Evolutionary conservation across 768 basidiomycete genomes (phyloP).

Genomic region (Trametes cingulata): DNA sequence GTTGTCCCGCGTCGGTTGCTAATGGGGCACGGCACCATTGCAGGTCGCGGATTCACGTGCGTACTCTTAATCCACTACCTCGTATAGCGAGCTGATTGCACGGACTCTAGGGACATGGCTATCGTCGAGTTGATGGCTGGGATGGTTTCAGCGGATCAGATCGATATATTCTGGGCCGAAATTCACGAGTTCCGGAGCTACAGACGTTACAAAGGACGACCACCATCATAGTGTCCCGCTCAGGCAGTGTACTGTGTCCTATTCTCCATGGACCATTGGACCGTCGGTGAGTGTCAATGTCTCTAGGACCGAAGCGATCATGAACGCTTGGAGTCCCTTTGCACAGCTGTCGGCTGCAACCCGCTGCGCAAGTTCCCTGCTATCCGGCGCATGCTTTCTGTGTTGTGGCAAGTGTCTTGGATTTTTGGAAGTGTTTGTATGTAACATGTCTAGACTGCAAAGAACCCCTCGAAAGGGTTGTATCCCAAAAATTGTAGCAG

Average conservation of each 20-base stretch:
- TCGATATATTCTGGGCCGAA: slow-evolving; percentile 20
- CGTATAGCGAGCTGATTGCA: not conserved
- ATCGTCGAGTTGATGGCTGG: slow-evolving; percentile 11
- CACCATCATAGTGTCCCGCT: not conserved
- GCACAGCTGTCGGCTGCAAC: no score
- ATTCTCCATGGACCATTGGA: no score
- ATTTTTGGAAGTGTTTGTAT: no score
- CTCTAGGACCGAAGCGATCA: no score
- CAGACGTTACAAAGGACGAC: slow-evolving; percentile 16
- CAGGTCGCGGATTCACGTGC: slow-evolving; percentile 19
- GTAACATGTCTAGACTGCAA: not conserved
- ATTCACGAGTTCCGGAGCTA: slow-evolving; percentile 16
- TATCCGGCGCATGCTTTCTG: no score
- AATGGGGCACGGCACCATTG: slow-evolving; percentile 13
- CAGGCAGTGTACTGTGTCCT: no score
- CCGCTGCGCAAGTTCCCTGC: no score
- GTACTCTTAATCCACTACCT: not conserved
- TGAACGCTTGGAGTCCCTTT: no score
- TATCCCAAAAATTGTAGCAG: not conserved
- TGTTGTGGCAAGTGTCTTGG: no score
- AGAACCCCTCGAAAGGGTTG: not conserved
- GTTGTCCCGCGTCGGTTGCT: not conserved
- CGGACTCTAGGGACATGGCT: not conserved
- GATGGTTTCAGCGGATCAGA: slow-evolving; percentile 14
- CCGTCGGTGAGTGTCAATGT: no score